Evolutionary conservation across 148 eudicot species (phyloP).

Genomic region (Arbutus unedo): DNA sequence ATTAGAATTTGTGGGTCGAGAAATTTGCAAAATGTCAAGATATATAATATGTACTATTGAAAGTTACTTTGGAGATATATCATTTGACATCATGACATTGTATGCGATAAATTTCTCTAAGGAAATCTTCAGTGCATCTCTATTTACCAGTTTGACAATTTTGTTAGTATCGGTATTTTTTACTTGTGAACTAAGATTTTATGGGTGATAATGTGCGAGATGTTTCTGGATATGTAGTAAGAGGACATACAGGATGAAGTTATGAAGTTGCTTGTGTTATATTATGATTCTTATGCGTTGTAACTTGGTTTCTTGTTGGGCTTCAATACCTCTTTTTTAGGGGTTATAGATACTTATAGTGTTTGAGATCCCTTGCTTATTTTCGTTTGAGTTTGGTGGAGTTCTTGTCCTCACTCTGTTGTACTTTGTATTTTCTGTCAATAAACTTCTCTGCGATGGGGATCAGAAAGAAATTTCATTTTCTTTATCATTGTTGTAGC

Average conservation of each 20-base stretch:
- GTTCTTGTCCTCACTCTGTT: not conserved
- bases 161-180: not conserved
- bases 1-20: not conserved
- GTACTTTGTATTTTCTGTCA: not conserved
- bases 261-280: not conserved
- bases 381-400: not conserved
- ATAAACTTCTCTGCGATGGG: not conserved
- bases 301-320: not conserved
- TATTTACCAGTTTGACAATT: not conserved
- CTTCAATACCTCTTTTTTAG: not conserved
- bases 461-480: not conserved
- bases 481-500: constrained; percentile 3
- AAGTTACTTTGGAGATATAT: not conserved
- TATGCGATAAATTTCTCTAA: not conserved
- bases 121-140: not conserved
- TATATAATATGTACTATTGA: not conserved
- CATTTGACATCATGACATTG: not conserved
- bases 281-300: not conserved
- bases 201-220: not conserved
- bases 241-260: not conserved
- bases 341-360: not conserved
- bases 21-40: not conserved
- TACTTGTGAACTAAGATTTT: not conserved
- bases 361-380: not conserved
- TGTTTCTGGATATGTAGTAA: not conserved